Base-by-base conservation (phyloP, 805 yeast species). In the Hemisphaericaspora nanyangensis region DNA sequence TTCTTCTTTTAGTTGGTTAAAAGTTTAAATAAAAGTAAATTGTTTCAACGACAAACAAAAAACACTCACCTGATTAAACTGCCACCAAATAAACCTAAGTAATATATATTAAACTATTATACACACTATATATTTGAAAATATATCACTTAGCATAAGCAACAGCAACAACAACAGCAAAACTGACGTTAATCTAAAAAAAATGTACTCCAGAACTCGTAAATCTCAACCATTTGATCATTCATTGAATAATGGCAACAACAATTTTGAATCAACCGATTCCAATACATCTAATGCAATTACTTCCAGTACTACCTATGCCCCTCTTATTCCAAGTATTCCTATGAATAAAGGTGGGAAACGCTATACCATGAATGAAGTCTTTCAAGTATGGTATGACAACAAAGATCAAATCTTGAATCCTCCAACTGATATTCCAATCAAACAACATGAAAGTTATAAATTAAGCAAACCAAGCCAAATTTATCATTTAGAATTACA, bases 291-390 rank as follows among this genome's bases (percentile, higher is more conserved):
- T 17, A 17, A 10, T 27, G 28, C 35, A 13, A 27, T 19, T 25
- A 24, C 17, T 24, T 15, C 13, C 6, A 27, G 19, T n/a, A 31
- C 30, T 27, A 18, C 30, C 29, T 36, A 11, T n/a, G 4, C 18
- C 6, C 26, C 31, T 20, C 18, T 31, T 12, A 20, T 25, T 15
- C 20, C 27, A 10, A 45, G 54, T 7, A 56, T 69, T 31, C 70
- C 69, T 4, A 52, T 60, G 11, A 74, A 70, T 46, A 57, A 57
- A 18, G 66, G 61, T 12, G 68, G 79, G 25, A 60, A 60, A 41
- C 58, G 60, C 19, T 79, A 80, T 49, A 50, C 76, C 6, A 61
- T 77, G 56, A 68, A 70, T 20, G 79, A 80, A 47, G 69, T 80
- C 46, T 67, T 80, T 43, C 61, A 69, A 17, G 70, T 79, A 10